These are phyloP conservation scores for Linnemannia hyalina DNA, from an alignment of 192 early-diverging fungal species.

Conservation along the genomic window DNA sequence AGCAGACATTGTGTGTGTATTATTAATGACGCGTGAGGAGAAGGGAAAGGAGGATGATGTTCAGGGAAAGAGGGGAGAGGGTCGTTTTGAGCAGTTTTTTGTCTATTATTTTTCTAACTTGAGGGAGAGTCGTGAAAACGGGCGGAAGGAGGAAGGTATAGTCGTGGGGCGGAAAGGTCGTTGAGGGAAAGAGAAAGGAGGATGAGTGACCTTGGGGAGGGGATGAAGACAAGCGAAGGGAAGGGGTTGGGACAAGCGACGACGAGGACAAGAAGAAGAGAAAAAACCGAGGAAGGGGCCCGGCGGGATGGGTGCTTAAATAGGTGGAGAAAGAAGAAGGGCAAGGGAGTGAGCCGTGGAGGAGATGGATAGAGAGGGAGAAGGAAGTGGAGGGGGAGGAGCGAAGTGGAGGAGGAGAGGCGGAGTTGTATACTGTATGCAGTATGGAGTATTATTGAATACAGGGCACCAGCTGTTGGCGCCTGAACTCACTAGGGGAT, in stretches of 20 bases:
- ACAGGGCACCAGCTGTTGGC: not conserved
- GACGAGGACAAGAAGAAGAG: conserved; percentile 19
- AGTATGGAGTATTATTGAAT: not conserved
- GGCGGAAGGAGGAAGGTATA: not conserved
- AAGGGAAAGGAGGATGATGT: not conserved
- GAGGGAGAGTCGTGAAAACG: conserved; percentile 2
- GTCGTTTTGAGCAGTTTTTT: not conserved
- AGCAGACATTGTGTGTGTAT: conserved; percentile 18
- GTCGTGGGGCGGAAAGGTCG: conserved; percentile 10
- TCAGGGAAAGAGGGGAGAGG: conserved; percentile 5
- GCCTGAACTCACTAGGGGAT: not conserved
- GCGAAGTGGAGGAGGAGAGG: not conserved
- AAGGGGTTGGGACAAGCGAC: conserved; percentile 31
- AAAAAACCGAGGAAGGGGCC: not conserved
- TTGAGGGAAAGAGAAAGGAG: not conserved
- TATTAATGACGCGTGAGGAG: not conserved
- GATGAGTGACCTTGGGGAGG: conserved; percentile 1
- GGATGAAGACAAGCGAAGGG: conserved; percentile 12
- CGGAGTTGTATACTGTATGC: not conserved
- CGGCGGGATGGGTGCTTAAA: conserved; percentile 11
- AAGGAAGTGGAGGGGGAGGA: not conserved
- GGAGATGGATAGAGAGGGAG: not conserved
- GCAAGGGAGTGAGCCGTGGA: conserved; percentile 36
- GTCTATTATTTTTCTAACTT: not conserved
- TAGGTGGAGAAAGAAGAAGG: conserved; percentile 35